These are phyloP conservation scores for Clarkia xantiana DNA, from an alignment of 345 rosid genomes.

Conservation along the genomic window DNA sequence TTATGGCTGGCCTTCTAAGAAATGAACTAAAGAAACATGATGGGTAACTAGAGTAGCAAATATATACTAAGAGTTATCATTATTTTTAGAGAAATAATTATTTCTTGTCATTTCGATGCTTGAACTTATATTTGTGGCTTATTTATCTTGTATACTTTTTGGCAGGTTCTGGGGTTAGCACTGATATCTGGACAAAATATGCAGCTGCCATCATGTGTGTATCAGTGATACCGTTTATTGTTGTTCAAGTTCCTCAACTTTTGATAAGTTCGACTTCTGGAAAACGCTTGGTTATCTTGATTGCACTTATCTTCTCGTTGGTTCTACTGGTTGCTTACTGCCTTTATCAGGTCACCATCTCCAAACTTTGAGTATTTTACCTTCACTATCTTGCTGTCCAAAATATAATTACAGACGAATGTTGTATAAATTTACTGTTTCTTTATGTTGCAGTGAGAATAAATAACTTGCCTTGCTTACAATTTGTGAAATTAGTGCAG, in stretches of 20 bases:
- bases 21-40: too few relatives aligned
- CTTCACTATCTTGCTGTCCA: too few relatives aligned
- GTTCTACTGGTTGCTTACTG: constrained; percentile 63
- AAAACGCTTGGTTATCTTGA: constrained; percentile 51
- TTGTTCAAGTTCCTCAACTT: constrained; percentile 73
- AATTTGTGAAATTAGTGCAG: constrained; percentile 14
- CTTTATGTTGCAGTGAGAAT: neutral
- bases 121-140: too few relatives aligned
- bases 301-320: constrained; percentile 44
- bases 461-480: neutral
- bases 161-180: constrained; percentile 59
- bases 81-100: too few relatives aligned
- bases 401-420: too few relatives aligned
- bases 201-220: constrained; percentile 76
- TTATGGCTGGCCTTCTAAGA: too few relatives aligned
- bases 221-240: constrained; percentile 68
- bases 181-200: constrained; percentile 66
- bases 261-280: constrained; percentile 48
- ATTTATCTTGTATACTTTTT: neutral
- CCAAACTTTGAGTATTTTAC: too few relatives aligned
- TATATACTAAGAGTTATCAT: too few relatives aligned
- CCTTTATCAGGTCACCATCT: constrained; percentile 58
- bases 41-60: too few relatives aligned
- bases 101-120: too few relatives aligned
- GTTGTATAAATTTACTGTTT: neutral